A percentile compares a stretch with the other conserved stretches of the same genome.
Evolutionary conservation across 495 filamentous ascomycete species (phyloP).

Genomic region (Echria macrotheca): DNA sequence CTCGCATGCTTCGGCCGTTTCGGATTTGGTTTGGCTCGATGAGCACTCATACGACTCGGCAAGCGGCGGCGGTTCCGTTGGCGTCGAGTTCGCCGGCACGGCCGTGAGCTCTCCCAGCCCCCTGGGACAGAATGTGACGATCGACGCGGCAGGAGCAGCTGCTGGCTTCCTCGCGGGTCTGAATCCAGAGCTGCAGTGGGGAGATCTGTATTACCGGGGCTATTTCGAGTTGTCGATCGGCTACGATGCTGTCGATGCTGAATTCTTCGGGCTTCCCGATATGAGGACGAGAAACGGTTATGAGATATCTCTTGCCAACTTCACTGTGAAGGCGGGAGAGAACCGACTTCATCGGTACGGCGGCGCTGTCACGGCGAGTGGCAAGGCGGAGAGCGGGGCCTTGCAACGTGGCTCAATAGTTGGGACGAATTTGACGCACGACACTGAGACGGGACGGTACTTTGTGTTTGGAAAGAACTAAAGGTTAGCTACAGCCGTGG

Average conservation of each 20-base stretch:
- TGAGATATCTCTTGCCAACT: conserved; percentile 57
- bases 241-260: conserved; percentile 45
- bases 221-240: conserved; percentile 53
- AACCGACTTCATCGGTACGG: conserved; percentile 39
- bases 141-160: conserved; percentile 33
- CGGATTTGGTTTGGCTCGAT: conserved; percentile 59
- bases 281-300: conserved; percentile 42
- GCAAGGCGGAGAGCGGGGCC: conserved; percentile 2
- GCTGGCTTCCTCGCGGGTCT: conserved; percentile 34
- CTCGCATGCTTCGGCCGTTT: conserved; percentile 58
- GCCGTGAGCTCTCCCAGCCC: conserved; percentile 52
- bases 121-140: conserved; percentile 42
- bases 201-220: conserved; percentile 62
- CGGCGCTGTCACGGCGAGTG: neutral
- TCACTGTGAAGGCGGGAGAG: conserved; percentile 51
- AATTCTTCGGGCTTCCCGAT: conserved; percentile 38
- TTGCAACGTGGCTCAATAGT: conserved; percentile 1
- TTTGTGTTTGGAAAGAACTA: neutral
- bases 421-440: neutral
- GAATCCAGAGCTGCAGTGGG: conserved; percentile 61
- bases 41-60: conserved; percentile 48
- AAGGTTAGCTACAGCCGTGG: too few relatives aligned
- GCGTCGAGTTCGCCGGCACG: conserved; percentile 62
- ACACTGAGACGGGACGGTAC: conserved; percentile 19
- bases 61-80: conserved; percentile 54